Percentiles rank a stretch among this genome's conserved stretches.
These are phyloP conservation scores for Neurospora sp. DNA, from an alignment of 495 filamentous ascomycete species.

Conservation along the genomic window DNA sequence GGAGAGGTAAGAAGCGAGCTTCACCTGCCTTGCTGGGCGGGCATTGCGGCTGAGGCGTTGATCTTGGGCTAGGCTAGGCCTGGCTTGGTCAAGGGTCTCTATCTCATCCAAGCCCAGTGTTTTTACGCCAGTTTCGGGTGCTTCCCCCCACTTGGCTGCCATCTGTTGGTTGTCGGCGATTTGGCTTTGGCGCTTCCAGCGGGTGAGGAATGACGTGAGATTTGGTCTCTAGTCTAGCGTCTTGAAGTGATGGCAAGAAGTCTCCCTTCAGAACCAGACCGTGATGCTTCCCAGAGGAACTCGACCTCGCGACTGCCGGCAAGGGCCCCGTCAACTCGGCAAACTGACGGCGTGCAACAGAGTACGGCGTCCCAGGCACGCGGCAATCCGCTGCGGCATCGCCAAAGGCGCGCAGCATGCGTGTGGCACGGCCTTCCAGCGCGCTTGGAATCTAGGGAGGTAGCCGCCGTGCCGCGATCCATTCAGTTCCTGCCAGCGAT, in stretches of 20 bases:
- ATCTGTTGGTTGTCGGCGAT: neutral
- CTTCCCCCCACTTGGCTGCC: neutral
- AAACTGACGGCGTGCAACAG: neutral
- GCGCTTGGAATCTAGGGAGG: neutral
- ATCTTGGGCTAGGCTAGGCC: neutral
- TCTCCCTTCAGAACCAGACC: neutral
- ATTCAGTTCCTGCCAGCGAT: neutral
- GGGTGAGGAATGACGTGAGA: neutral
- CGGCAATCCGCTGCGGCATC: neutral
- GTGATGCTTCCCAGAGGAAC: neutral
- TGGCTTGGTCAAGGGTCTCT: neutral
- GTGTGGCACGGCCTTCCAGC: neutral
- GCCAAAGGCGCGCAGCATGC: neutral
- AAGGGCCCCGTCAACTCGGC: neutral
- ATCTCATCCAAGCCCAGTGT: neutral
- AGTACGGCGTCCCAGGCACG: neutral
- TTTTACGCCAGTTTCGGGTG: neutral
- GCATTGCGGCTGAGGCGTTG: neutral
- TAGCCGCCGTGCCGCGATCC: neutral
- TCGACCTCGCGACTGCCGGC: neutral
- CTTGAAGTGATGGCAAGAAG: neutral
- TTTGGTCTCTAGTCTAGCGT: neutral
- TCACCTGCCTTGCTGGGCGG: neutral
- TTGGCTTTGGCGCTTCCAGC: neutral
- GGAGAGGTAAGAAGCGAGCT: neutral